Evolutionary conservation across 225 moss, liverwort and hornwort species (phyloP).

Genomic region (Physcomitrium patens): DNA sequence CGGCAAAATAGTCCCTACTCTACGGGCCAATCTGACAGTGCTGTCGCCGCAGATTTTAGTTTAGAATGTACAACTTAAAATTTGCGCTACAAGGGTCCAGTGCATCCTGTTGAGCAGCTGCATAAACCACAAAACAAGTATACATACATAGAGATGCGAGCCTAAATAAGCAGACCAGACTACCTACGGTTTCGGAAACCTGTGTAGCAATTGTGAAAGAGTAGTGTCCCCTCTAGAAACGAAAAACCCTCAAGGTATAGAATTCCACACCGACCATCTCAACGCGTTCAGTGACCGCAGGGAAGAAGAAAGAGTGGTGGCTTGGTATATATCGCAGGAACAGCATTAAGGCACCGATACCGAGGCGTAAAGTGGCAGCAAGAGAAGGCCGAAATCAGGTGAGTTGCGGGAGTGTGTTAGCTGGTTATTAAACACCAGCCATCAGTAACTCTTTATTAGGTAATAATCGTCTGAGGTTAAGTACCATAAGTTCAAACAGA

Average conservation of each 20-base stretch:
- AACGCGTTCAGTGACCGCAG: too few relatives aligned
- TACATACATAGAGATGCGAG: conserved; percentile 13
- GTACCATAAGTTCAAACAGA: neutral
- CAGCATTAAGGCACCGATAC: conserved; percentile 3
- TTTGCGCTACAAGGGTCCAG: too few relatives aligned
- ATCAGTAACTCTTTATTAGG: neutral
- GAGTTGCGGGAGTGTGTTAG: conserved; percentile 9
- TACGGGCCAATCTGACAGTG: too few relatives aligned
- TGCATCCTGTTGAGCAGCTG: too few relatives aligned
- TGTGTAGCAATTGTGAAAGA: neutral
- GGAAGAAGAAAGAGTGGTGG: too few relatives aligned
- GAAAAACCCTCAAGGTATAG: too few relatives aligned
- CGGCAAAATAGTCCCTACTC: too few relatives aligned
- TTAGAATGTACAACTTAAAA: too few relatives aligned
- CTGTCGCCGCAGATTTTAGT: too few relatives aligned
- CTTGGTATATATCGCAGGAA: too few relatives aligned
- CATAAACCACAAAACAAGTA: conserved; percentile 10
- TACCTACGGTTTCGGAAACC: neutral
- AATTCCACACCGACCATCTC: too few relatives aligned
- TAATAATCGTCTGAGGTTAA: neutral
- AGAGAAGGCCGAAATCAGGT: conserved; percentile 6
- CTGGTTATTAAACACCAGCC: conserved; percentile 4
- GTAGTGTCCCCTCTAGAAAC: neutral
- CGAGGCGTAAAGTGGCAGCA: conserved; percentile 6
- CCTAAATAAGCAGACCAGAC: conserved; percentile 13